These are phyloP conservation scores for Salmacisia buchloeana DNA, from an alignment of 1,284 basidiomycete genomes.

Conservation along the genomic window DNA sequence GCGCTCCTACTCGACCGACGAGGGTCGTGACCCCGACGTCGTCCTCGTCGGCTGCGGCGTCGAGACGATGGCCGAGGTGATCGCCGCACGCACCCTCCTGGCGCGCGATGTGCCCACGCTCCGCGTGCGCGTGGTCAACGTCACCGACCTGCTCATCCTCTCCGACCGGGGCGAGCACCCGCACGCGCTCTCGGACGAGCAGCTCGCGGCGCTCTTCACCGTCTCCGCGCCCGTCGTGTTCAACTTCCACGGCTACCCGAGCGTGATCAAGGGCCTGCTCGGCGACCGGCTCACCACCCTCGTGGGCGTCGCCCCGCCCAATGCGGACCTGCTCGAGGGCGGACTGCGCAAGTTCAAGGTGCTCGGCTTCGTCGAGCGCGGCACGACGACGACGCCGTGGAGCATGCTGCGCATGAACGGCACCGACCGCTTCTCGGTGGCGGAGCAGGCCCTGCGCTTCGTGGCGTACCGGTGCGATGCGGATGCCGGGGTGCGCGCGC, in stretches of 20 bases:
- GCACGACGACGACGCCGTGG: constrained; percentile 55
- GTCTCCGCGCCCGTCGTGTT: constrained; percentile 59
- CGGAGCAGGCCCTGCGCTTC: constrained; percentile 52
- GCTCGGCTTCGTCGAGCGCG: constrained; percentile 54
- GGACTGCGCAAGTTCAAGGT: constrained; percentile 52
- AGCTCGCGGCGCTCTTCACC: constrained; percentile 54
- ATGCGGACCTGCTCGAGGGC: too few relatives aligned
- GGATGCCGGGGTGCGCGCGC: not conserved
- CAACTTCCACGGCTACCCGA: constrained; percentile 62
- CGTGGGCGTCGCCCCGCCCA: too few relatives aligned
- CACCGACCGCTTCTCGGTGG: constrained; percentile 54
- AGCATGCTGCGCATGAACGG: constrained; percentile 55
- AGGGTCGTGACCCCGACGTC: constrained; percentile 55
- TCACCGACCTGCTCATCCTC: constrained; percentile 69
- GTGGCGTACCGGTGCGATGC: not conserved
- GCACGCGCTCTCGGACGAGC: constrained; percentile 64
- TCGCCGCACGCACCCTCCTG: constrained; percentile 46
- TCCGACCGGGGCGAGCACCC: constrained; percentile 64
- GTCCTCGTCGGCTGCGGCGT: too few relatives aligned
- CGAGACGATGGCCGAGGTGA: constrained; percentile 53
- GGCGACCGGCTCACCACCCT: constrained; percentile 17
- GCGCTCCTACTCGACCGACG: constrained; percentile 54
- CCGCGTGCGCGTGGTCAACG: constrained; percentile 44
- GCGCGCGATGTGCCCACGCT: constrained; percentile 46
- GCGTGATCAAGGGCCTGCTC: constrained; percentile 22